Evolutionary conservation across 2,329 filamentous ascomycete genomes (phyloP), one percentile per base, ranked within the genome.

Genomic region (Xylaria sp.): DNA sequence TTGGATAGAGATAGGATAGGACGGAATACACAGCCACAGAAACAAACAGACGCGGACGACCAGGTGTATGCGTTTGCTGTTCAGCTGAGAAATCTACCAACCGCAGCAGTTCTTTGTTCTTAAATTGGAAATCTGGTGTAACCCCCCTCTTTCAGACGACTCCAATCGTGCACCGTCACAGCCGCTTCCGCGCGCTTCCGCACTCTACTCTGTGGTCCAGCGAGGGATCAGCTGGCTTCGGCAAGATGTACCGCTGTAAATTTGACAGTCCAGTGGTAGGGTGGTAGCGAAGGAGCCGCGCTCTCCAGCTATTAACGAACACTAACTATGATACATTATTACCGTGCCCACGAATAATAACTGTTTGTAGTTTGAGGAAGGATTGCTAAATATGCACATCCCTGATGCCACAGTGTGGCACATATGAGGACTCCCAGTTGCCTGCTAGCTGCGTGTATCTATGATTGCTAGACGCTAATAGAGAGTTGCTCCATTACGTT

Each of bases 81-180:
- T 37, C 25, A 23, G 62, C 57, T 48, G 56, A 56, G n/a, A 2
- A 34, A 13, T 23, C 13, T 23, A 23, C 63, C 67, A 63, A 66
- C 54, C 57, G 54, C 59, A 51, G 63, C 58, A 20, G 32, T 41
- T 20, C 52, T 55, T 51, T 55, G 52, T 69, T 62, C 67, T 69
- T 69, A 69, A 69, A 69, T 66, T 69, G 67, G 67, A 66, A 69
- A 55, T 23, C 46, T 18, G 10, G 51, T 69, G 63, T 28, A 20
- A 69, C 67, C 20, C 50, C 23, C 28, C 13, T n/a, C 15, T 13
- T 18, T 46, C 1, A 18, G 18, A 18, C 41, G 41, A 32, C 32
- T 52, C 23, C 48, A 15, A 13, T 20, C 6, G 50, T 15, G 13
- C 50, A 8, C 28, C 10, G 20, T 46, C 51, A 48, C 28, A 62